These are phyloP conservation scores for Starmerella powellii DNA, from an alignment of 805 yeast species.

Conservation along the genomic window DNA sequence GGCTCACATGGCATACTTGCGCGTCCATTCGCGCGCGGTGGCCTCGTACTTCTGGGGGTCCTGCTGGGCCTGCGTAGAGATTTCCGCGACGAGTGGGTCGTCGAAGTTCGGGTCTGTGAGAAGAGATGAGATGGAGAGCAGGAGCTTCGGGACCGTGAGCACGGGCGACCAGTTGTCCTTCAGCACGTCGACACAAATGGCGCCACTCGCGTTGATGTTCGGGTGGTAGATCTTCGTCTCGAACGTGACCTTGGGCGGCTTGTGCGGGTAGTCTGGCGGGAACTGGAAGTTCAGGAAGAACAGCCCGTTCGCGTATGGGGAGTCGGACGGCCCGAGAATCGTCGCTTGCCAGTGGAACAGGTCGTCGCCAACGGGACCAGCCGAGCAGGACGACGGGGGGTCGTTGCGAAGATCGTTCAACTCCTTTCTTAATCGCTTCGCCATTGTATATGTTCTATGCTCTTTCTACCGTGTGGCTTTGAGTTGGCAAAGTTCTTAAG, in stretches of 20 bases:
- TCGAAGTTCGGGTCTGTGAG: slow-evolving; percentile 98
- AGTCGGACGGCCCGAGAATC: slow-evolving; percentile 96
- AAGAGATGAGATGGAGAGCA: slow-evolving; percentile 86
- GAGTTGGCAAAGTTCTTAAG: neutral
- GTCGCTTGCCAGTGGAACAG: slow-evolving; percentile 99
- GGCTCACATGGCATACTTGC: slow-evolving; percentile 77
- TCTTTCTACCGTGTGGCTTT: neutral
- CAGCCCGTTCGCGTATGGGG: slow-evolving; percentile 79
- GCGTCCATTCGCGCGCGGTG: slow-evolving; percentile 97
- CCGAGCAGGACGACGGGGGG: slow-evolving; percentile 97
- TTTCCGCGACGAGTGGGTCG: slow-evolving; percentile 97
- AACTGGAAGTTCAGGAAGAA: slow-evolving; percentile 92
- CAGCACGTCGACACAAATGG: slow-evolving; percentile 90
- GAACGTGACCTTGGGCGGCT: slow-evolving; percentile 89
- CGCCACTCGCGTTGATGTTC: slow-evolving; percentile 89
- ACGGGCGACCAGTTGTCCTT: slow-evolving; percentile 99
- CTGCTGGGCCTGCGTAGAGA: slow-evolving; percentile 90
- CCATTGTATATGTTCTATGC: slow-evolving; percentile 38
- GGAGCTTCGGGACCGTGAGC: slow-evolving; percentile 86
- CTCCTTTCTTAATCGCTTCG: slow-evolving; percentile 95
- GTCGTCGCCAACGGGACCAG: slow-evolving; percentile 98
- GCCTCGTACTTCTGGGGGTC: slow-evolving; percentile 91
- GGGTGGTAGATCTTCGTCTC: slow-evolving; percentile 96
- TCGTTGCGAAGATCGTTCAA: slow-evolving; percentile 91
- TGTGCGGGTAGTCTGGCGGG: slow-evolving; percentile 98